These are phyloP conservation scores for Fusarium graminum DNA, from an alignment of 2,329 filamentous ascomycete species.

Conservation along the genomic window DNA sequence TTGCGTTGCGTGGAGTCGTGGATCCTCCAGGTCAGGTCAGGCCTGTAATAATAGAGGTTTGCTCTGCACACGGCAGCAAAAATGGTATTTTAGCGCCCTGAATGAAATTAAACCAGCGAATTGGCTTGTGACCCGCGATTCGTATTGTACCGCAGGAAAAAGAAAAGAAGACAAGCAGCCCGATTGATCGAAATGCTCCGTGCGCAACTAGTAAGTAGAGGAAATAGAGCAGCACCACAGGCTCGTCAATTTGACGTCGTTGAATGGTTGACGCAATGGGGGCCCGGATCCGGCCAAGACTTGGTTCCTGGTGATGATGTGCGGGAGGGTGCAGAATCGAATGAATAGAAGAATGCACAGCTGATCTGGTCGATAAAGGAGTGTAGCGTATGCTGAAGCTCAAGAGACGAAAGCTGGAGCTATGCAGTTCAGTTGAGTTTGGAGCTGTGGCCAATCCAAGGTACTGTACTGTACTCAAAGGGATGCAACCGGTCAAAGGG, in stretches of 20 bases:
- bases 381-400: background rate
- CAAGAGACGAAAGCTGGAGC: constrained; percentile 6
- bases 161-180: constrained; percentile 3
- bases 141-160: constrained; percentile 11
- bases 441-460: constrained; percentile 19
- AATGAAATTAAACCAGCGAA: constrained; percentile 17
- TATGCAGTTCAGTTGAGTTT: constrained; percentile 3
- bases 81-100: constrained; percentile 34
- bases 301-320: constrained; percentile 14
- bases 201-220: constrained; percentile 11
- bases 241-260: constrained; percentile 22
- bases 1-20: constrained; percentile 24
- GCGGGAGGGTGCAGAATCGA: constrained; percentile 13
- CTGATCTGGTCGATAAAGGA: constrained; percentile 11
- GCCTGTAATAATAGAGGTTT: constrained; percentile 36
- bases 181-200: constrained; percentile 25
- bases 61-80: constrained; percentile 9
- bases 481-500: constrained; percentile 5
- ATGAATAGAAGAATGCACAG: constrained; percentile 20
- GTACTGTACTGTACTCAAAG: constrained; percentile 2
- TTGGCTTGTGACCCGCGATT: constrained; percentile 25
- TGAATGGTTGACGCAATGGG: constrained; percentile 18
- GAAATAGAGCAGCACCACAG: constrained; percentile 1
- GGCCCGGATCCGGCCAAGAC: constrained; percentile 30
- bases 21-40: constrained; percentile 26